A percentile compares a stretch with the other conserved stretches of the same genome.
Conservation (phyloP, 2,329 filamentous ascomycete genomes). For the Talaromyces islandicus region DNA sequence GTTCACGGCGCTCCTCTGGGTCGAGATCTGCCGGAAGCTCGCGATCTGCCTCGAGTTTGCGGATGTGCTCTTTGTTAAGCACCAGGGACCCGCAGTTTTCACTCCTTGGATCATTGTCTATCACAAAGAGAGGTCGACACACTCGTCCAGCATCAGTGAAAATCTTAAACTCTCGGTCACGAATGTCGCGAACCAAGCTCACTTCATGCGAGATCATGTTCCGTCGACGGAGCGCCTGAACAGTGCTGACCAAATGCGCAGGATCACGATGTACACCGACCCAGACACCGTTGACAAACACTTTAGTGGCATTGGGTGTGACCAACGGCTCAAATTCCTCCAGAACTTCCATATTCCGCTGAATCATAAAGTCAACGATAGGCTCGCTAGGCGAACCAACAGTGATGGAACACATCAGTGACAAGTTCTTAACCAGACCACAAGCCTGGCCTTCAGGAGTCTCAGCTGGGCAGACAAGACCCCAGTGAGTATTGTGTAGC, state of each 20-base stretch:
- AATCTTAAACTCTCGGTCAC: slow-evolving; percentile 96
- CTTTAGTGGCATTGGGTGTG: slow-evolving; percentile 90
- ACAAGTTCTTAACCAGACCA: slow-evolving; percentile 95
- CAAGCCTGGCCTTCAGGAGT: slow-evolving; percentile 98
- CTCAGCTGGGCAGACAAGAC: slow-evolving; percentile 91
- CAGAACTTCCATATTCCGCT: slow-evolving; percentile 89
- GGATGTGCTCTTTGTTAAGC: slow-evolving; percentile 77
- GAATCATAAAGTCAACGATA: slow-evolving; percentile 91
- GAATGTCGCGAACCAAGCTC: slow-evolving; percentile 89
- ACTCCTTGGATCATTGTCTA: slow-evolving; percentile 76
- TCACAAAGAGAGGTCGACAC: slow-evolving; percentile 86
- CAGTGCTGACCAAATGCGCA: slow-evolving; percentile 72
- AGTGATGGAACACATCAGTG: slow-evolving; percentile 97
- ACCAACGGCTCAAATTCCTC: slow-evolving; percentile 87
- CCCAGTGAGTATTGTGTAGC: slow-evolving; percentile 98
- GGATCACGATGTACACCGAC: slow-evolving; percentile 91
- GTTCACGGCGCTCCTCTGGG: slow-evolving; percentile 51
- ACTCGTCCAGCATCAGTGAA: slow-evolving; percentile 96
- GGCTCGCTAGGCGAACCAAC: slow-evolving; percentile 88
- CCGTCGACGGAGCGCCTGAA: slow-evolving; percentile 70
- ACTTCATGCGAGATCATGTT: slow-evolving; percentile 87
- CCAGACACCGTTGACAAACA: slow-evolving; percentile 98
- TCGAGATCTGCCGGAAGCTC: slow-evolving; percentile 56
- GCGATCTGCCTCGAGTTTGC: slow-evolving; percentile 67
- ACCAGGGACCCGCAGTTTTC: slow-evolving; percentile 70